Conservation (phyloP, 352 stramenopile genomes). For the Globisporangium spinosum region DNA sequence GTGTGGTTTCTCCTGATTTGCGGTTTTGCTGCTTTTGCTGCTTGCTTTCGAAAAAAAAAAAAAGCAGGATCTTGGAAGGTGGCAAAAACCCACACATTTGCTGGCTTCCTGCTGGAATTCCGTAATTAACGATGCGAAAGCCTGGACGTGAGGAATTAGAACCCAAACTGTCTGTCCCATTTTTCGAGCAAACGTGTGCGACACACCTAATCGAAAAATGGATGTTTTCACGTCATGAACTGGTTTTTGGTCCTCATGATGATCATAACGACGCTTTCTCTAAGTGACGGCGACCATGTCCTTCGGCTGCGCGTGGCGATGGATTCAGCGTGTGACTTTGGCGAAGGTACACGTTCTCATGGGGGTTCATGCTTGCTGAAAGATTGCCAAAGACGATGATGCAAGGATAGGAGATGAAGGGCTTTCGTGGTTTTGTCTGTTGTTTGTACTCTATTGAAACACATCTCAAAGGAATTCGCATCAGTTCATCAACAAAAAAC, state of each 20-base stretch:
- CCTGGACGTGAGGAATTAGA: neutral
- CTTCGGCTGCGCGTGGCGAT: too few species aligned
- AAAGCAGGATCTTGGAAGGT: neutral
- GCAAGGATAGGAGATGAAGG: too few species aligned
- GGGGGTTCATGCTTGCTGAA: too few species aligned
- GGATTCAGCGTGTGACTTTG: too few species aligned
- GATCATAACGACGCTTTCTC: neutral
- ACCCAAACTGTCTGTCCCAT: neutral
- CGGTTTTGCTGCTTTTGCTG: constrained; percentile 4
- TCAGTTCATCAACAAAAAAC: too few species aligned
- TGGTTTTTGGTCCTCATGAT: neutral
- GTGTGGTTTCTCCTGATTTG: constrained; percentile 2
- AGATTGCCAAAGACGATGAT: too few species aligned
- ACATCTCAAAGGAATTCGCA: too few species aligned
- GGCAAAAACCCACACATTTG: neutral
- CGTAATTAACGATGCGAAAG: neutral
- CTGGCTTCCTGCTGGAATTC: neutral
- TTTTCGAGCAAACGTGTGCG: constrained; percentile 2
- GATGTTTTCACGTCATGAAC: constrained; percentile 17
- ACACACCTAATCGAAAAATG: constrained; percentile 10
- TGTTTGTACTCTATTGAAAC: too few species aligned
- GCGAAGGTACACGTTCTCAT: too few species aligned
- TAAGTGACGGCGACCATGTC: neutral
- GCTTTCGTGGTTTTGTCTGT: too few species aligned
- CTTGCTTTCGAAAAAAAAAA: constrained; percentile 5